Evolutionary conservation across 148 eudicot species (phyloP).

Genomic region (Vaccinium darrowii): DNA sequence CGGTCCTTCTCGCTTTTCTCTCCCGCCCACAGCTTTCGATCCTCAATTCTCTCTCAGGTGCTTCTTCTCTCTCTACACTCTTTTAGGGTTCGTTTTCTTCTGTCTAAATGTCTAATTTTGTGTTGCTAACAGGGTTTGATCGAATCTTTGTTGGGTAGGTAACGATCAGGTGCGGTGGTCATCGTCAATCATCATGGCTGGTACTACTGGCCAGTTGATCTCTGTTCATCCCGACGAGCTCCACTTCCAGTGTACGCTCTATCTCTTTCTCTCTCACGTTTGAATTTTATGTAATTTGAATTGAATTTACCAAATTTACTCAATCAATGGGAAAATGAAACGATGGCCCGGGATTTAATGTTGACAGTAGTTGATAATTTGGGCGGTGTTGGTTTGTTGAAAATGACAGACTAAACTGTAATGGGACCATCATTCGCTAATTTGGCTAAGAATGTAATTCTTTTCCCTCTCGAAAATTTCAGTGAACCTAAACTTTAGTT

Average conservation of each 20-base stretch:
- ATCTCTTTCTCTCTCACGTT: background rate
- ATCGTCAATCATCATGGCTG: slow-evolving; percentile 34
- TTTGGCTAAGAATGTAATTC: background rate
- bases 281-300: slow-evolving; percentile 1
- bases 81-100: slow-evolving; percentile 7
- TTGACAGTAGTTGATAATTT: background rate
- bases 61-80: background rate
- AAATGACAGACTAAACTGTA: background rate
- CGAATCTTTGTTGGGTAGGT: background rate
- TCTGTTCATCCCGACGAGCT: slow-evolving; percentile 81
- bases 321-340: background rate
- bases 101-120: background rate
- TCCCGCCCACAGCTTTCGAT: slow-evolving; percentile 3
- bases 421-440: background rate
- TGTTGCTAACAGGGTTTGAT: background rate
- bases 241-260: slow-evolving; percentile 56
- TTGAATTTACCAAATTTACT: background rate
- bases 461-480: background rate
- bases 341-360: background rate
- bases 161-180: slow-evolving; percentile 18
- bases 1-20: background rate
- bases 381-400: background rate
- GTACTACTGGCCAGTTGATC: slow-evolving; percentile 48
- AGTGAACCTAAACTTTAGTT: background rate
- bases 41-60: slow-evolving; percentile 21